Evolutionary conservation across 768 basidiomycete genomes (phyloP), one percentile per base, ranked within the genome.

Genomic region (Chalciporus sphaerocephalus): DNA sequence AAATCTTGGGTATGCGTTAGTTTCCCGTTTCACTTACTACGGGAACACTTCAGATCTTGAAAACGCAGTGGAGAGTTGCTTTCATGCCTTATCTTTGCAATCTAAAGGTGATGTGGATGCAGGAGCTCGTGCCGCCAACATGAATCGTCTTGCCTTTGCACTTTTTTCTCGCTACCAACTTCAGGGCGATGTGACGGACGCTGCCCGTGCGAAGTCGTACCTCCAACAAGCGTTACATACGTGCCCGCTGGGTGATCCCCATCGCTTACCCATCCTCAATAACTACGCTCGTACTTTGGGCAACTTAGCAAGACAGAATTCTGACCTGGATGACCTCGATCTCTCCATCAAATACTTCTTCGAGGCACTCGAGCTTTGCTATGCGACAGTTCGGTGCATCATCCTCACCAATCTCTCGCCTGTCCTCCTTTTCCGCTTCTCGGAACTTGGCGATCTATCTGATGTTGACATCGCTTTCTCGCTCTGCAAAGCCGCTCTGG

Each of bases 21-120:
- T 34, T 13, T 23, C 12, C 16, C 56, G 65, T 15, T 66, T 58
- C 40, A 0, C 53, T n/a, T 44, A 48, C 20, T 34, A 28, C 6
- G 62, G 66, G 6, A 40, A 42, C n/a, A 30, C 18, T 5, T 20
- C 42, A 12, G 62, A 66, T 44, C 42, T 68, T 1, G 58, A 66
- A 18, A 47, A 55, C 27, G 58, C 58, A 6, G 54, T 66, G 27
- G 46, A 47, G 42, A 42, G 33, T 27, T 53, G 55, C 12, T 40
- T 47, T 20, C 35, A 42, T 4, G 58, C 53, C 11, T 20, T 53
- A 2, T 44, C 43, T 28, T 39, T 33, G 6, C 42, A 42, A 5
- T 42, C 53, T 1, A 45, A 53, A 13, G 13, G 30, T n/a, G n/a
- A 9, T 25, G 38, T 16, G 2, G 35, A 52, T 27, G 34, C 40